Conservation (phyloP, 768 basidiomycete genomes). For the Goffeauzyma gilvescens region DNA sequence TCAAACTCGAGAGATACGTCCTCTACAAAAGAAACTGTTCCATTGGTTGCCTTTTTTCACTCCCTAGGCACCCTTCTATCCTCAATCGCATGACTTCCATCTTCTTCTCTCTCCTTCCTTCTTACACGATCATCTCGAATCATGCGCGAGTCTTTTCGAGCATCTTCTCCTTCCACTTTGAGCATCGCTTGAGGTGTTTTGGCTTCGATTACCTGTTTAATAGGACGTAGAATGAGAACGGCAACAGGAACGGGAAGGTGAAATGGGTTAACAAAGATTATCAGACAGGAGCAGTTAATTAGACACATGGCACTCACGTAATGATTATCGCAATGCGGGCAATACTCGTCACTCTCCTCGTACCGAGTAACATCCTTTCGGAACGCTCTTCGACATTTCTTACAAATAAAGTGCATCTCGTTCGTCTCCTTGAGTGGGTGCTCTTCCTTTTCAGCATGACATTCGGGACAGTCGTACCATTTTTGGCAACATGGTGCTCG, state of each 20-base stretch:
- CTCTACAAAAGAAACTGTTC: too few species aligned
- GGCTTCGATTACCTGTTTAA: conserved; percentile 78
- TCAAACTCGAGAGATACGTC: too few species aligned
- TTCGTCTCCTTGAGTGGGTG: conserved; percentile 54
- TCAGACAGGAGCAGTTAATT: background rate
- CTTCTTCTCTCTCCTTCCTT: too few species aligned
- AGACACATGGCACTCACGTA: conserved; percentile 50
- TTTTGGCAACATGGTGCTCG: conserved; percentile 92
- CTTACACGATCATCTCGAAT: conserved; percentile 69
- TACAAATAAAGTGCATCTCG: conserved; percentile 71
- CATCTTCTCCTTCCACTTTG: conserved; percentile 79
- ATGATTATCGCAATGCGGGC: conserved; percentile 95
- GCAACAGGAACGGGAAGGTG: conserved; percentile 4
- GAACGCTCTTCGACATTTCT: conserved; percentile 84
- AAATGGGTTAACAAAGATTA: background rate
- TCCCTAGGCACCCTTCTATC: too few species aligned
- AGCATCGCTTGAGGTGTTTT: conserved; percentile 73
- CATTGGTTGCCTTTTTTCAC: too few species aligned
- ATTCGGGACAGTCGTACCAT: conserved; percentile 94
- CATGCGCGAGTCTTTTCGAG: conserved; percentile 68
- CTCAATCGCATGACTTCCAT: too few species aligned
- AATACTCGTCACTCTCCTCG: conserved; percentile 95
- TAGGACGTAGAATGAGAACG: background rate
- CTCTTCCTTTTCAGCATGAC: conserved; percentile 66
- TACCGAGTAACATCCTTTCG: conserved; percentile 79